A percentile compares a stretch with the other conserved stretches of the same genome.
phyloP scores from a whole-genome alignment of 495 filamentous ascomycete species.

The Xylaria longipes region DNA sequence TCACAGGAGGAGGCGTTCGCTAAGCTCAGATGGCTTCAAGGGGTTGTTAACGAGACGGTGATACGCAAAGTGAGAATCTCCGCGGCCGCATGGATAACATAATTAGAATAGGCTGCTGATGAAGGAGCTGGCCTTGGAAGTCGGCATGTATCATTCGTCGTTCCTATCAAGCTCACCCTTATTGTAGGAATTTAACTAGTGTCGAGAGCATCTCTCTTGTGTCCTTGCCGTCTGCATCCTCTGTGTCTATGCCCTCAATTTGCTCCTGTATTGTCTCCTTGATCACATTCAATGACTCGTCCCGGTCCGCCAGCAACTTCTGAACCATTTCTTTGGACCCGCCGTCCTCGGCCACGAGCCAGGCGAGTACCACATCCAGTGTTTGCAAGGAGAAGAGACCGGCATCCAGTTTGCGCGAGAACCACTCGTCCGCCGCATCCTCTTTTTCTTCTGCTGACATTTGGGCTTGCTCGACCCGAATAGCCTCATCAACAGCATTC shows the following conservation, averaged over 20 bases:
- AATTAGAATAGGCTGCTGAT: slow-evolving; percentile 18
- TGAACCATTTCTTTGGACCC: slow-evolving; percentile 73
- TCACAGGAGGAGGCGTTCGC: not conserved
- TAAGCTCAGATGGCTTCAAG: not conserved
- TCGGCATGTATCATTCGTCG: slow-evolving; percentile 33
- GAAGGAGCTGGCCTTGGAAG: slow-evolving; percentile 22
- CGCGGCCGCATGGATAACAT: not conserved
- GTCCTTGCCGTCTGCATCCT: slow-evolving; percentile 61
- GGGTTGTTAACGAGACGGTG: not conserved
- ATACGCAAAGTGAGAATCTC: not conserved
- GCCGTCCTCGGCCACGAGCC: slow-evolving; percentile 90
- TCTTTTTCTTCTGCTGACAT: slow-evolving; percentile 67
- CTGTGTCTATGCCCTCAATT: slow-evolving; percentile 65
- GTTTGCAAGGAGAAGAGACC: slow-evolving; percentile 87
- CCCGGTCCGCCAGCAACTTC: slow-evolving; percentile 67
- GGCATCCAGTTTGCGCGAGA: slow-evolving; percentile 83
- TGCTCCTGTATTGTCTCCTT: slow-evolving; percentile 72
- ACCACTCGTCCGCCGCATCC: slow-evolving; percentile 68
- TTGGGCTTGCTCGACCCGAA: slow-evolving; percentile 60
- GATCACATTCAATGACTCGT: slow-evolving; percentile 68
- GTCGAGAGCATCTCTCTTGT: slow-evolving; percentile 74
- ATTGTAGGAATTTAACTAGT: slow-evolving; percentile 65
- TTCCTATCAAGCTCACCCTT: slow-evolving; percentile 33
- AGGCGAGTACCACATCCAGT: slow-evolving; percentile 86
- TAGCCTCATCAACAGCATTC: slow-evolving; percentile 67